Base-by-base conservation (phyloP, 2,329 filamentous ascomycete genomes). In the Penicillium sp. region DNA sequence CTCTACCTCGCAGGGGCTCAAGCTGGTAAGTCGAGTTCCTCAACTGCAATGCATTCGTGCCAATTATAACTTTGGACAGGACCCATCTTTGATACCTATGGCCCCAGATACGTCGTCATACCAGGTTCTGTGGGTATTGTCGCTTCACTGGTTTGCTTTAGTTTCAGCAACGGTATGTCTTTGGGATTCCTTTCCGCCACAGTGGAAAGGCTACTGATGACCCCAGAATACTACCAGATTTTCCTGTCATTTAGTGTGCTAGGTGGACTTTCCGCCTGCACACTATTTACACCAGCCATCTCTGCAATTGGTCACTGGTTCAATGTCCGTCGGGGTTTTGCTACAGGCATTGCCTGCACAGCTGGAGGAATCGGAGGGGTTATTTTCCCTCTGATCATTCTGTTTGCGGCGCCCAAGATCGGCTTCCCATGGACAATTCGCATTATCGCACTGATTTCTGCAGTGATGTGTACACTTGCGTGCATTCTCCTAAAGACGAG, bases 181-280 rank as follows among this genome's bases (percentile, higher is more conserved):
- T 34, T 4, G 13, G 10, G 16, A n/a, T 8, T 9, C 28, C 4
- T 20, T 20, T 10, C 3, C 20, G 10, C 27, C 7, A 31, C 16
- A 8, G 16, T 34, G 3, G 8, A 16, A 14, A 18, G 31, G 14
- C 34, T 24, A 23, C 28, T 37, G 8, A 34, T 6, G 6, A 42
- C n/a, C 26, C 1, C 18, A 64, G 61, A 67, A 45, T 69, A 67
- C 43, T 69, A 67, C 42, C 66, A 68, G 16, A 61, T 68, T n/a
- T 62, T 69, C 41, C 55, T 69, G 6, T 63, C 60, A 1, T 68
- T 69, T 40, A 60, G 63, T 6, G 56, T 69, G 1, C 56, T 69
- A 8, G 64, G 62, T 0, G 66, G 66, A 2, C 46, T 68, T n/a
- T 62, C 61, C 2, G 55, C 60, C 1, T 62, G 57, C 34, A 51